Evolutionary conservation across 2,329 filamentous ascomycete species (phyloP).

Genomic region (Talaromyces sp.): DNA sequence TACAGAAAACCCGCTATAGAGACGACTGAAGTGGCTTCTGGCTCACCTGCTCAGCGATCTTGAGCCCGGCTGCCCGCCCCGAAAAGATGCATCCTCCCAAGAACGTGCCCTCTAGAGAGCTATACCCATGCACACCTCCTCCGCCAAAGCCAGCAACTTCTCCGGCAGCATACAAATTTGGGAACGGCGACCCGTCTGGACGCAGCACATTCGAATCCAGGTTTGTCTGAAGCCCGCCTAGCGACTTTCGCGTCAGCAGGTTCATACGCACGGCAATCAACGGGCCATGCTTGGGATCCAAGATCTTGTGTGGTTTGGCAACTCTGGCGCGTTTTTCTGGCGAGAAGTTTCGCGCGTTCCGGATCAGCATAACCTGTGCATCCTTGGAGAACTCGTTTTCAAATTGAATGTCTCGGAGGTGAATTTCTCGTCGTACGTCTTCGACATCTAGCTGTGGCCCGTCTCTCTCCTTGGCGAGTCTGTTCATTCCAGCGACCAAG

Average conservation of each 20-base stretch:
- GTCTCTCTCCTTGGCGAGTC: slow-evolving; percentile 39
- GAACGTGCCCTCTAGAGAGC: slow-evolving; percentile 57
- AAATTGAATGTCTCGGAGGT: slow-evolving; percentile 52
- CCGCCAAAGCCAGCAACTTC: slow-evolving; percentile 58
- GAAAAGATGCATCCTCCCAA: slow-evolving; percentile 60
- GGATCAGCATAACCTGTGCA: slow-evolving; percentile 56
- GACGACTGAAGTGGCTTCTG: background rate
- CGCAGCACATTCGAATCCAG: slow-evolving; percentile 51
- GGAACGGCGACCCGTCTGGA: slow-evolving; percentile 44
- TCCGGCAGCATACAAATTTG: slow-evolving; percentile 54
- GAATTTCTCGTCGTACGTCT: slow-evolving; percentile 43
- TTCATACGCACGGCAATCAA: slow-evolving; percentile 58
- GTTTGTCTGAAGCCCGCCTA: slow-evolving; percentile 57
- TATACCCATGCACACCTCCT: slow-evolving; percentile 58
- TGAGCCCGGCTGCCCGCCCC: slow-evolving; percentile 51
- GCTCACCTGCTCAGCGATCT: slow-evolving; percentile 28
- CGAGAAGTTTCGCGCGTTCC: slow-evolving; percentile 53
- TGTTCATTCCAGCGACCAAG: slow-evolving; percentile 55
- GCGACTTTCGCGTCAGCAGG: slow-evolving; percentile 55
- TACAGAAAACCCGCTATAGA: background rate
- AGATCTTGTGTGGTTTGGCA: slow-evolving; percentile 48
- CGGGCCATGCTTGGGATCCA: slow-evolving; percentile 52
- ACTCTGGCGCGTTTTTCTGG: slow-evolving; percentile 47
- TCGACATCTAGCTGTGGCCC: slow-evolving; percentile 46
- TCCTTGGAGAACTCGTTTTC: slow-evolving; percentile 55